Conservation (phyloP, 2,329 filamentous ascomycete genomes). For the Penicillium rolfsii region DNA sequence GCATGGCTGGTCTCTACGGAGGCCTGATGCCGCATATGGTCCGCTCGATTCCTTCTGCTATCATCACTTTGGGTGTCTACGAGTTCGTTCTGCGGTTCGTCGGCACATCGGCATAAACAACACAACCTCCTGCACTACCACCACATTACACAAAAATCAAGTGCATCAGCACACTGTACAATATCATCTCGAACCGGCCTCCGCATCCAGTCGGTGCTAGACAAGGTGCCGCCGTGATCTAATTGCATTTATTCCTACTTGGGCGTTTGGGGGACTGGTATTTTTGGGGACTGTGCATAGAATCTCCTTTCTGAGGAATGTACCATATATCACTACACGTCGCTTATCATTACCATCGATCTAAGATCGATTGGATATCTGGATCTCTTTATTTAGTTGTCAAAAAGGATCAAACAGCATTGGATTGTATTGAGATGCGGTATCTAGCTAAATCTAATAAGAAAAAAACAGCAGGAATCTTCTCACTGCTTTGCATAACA, state of each 20-base stretch:
- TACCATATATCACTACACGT: constrained; percentile 19
- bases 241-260: constrained; percentile 26
- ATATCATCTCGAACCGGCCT: constrained; percentile 14
- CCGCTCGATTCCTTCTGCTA: constrained; percentile 41
- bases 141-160: constrained; percentile 1
- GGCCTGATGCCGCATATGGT: constrained; percentile 43
- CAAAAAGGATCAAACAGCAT: too few relatives aligned
- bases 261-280: constrained; percentile 21
- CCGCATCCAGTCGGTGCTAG: constrained; percentile 5
- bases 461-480: not conserved
- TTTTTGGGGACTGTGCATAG: constrained; percentile 22
- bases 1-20: constrained; percentile 41
- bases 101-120: constrained; percentile 16
- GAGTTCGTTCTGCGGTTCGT: constrained; percentile 39
- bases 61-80: constrained; percentile 44
- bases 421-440: not conserved
- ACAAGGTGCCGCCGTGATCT: constrained; percentile 14
- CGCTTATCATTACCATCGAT: constrained; percentile 3
- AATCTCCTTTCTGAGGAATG: constrained; percentile 26
- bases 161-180: constrained; percentile 19
- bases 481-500: not conserved
- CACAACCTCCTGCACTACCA: too few relatives aligned
- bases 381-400: not conserved
- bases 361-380: not conserved
- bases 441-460: not conserved